Conservation (phyloP, 768 basidiomycete genomes). For the Arthromyces matolae region DNA sequence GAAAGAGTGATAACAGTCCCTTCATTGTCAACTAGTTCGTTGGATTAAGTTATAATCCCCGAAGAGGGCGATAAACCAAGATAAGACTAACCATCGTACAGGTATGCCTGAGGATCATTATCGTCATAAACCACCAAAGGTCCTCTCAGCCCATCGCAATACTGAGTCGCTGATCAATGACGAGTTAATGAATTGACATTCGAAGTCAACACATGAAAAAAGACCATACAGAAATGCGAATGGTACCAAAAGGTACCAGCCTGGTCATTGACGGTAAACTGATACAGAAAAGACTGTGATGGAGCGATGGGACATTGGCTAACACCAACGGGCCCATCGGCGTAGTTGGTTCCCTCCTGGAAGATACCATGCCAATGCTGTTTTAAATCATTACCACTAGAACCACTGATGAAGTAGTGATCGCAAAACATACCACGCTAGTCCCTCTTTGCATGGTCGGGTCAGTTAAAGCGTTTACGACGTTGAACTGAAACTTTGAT, state of each 20-base stretch:
- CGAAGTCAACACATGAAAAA: background rate
- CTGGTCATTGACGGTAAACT: slow-evolving; percentile 29
- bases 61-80: background rate
- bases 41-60: background rate
- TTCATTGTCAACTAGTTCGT: background rate
- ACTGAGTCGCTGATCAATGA: too few relatives aligned
- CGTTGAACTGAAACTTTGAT: slow-evolving; percentile 35
- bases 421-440: slow-evolving; percentile 31
- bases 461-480: slow-evolving; percentile 36
- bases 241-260: slow-evolving; percentile 25
- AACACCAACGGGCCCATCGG: slow-evolving; percentile 27
- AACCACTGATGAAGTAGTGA: background rate
- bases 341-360: slow-evolving; percentile 28
- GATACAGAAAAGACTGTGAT: slow-evolving; percentile 31
- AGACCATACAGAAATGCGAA: slow-evolving; percentile 14
- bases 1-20: slow-evolving; percentile 38
- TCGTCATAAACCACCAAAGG: slow-evolving; percentile 12
- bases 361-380: slow-evolving; percentile 36
- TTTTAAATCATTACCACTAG: background rate
- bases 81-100: slow-evolving; percentile 10
- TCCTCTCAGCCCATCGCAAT: slow-evolving; percentile 17
- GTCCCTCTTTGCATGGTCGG: slow-evolving; percentile 36
- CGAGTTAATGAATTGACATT: slow-evolving; percentile 9
- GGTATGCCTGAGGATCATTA: background rate
- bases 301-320: slow-evolving; percentile 36